Base-by-base conservation (phyloP, 768 basidiomycete species). In the Boletus rex-veris region DNA sequence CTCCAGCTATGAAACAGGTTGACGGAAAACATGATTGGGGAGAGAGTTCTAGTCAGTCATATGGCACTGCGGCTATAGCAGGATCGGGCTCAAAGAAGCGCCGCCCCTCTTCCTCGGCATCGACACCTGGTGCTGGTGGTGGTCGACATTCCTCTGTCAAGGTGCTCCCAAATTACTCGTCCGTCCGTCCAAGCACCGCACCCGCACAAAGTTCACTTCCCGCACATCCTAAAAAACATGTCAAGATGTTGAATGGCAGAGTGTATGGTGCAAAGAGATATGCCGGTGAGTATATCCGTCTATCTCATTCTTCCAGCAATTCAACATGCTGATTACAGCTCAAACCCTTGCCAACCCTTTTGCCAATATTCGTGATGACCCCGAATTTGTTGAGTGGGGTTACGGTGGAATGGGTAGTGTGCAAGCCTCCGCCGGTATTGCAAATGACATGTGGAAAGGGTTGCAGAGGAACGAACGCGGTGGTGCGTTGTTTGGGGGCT, bases 381-480 rank as follows among this genome's bases (percentile, higher is more conserved):
- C 88, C 31, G 87, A 87, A 65, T 95, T 95, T 60, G 90, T 92
- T 15, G 92, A 95, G 69, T 95, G 92, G 92, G 92, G 92, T 0
- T 90, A 88, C 53, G 89, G 89, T 31, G 89, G 89, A 3, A 86
- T 92, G 86, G 92, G 92, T 26, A 80, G 79, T 35, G 76, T 77
- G 1, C 46, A 64, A 3, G 64, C 62, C 21, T 64, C 68, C 15
- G 61, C 48, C 5, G 70, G 60, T 10, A 55, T 65, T 30, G 69
- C 62, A 18, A 68, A 64, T 31, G 65, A 68, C 21, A 59, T 64
- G 45, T 69, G 67, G 64, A 66, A 56, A 30, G 66, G 62, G 0
- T 4, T 71, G 1, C 66, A 71, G 36, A 52, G 59, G 41, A 61
- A 61, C 4, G 65, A 64, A 26, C 64, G 63, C 7, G 69, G 67